Base-by-base conservation (phyloP, 202 grass and related monocot species). In the Bolboschoenoplectus hybrid region DNA sequence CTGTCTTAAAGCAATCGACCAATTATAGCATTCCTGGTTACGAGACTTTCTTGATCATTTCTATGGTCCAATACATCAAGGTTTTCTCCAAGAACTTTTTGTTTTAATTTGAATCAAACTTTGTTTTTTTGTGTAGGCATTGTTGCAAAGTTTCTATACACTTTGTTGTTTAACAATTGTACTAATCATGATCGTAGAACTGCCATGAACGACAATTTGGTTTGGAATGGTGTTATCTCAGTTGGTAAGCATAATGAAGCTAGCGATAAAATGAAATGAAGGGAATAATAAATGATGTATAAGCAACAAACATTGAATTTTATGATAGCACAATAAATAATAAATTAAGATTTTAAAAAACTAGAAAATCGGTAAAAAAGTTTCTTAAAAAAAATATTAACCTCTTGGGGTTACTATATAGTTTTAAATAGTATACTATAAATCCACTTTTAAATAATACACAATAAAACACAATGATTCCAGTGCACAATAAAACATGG, bases 1-100 rank as follows among this genome's bases (percentile, higher is more conserved):
- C 85, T 40, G 55, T 82, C 51, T 68, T 86, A 50, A 88, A 89
- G 43, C 77, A 67, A 17, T 71, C 89, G 20, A 39, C 14, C 53
- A 53, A 83, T 86, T 57, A 84, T 41, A 85, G 20, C 49, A 83
- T 70, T 49, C 85, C 69, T 2, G n/a, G 58, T 2, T 93, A 93
- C 41, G 87, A 89, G 73, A 86, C 80, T 72, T 86, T 81, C 68
- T 41, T 91, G 58, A 82, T 93, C 81, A 69, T 82, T 64, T 84
- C 58, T 2, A 72, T 89, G 61, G 9, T 56, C 73, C 91, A 91
- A 35, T 91, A 91, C 13, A 88, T 90, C 58, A 81, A 91, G 87
- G 92, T 88, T 61, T 6, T 44, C 9, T 20, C 26, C 44, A 20
- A 26, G 7, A 47, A 2, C 16, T 9, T 32, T 36, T 3, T 71